phyloP scores from a whole-genome alignment of 2,329 filamentous ascomycete species.

The Venturia oleaginea region DNA sequence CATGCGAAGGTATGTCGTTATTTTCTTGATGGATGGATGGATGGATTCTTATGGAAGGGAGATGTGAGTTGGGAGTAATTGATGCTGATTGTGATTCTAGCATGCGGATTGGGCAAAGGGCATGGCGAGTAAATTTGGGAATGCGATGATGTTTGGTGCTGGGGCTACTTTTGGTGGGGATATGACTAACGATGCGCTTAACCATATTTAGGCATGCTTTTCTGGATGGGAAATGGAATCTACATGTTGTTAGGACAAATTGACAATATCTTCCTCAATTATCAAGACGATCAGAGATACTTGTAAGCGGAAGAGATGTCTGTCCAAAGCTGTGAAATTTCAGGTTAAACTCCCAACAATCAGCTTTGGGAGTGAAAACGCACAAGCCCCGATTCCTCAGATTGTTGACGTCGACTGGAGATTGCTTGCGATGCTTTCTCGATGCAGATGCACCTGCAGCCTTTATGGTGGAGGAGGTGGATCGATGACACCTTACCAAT shows the following conservation, averaged over 20 bases:
- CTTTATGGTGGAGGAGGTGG: neutral
- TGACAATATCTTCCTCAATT: neutral
- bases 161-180: constrained; percentile 12
- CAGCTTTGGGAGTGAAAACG: neutral
- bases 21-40: neutral
- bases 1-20: constrained; percentile 9
- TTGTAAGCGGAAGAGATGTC: neutral
- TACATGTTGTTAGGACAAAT: neutral
- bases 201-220: neutral
- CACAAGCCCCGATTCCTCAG: neutral
- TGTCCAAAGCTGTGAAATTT: neutral
- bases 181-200: constrained; percentile 9
- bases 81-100: neutral
- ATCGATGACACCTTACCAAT: neutral
- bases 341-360: too few relatives aligned
- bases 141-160: constrained; percentile 10
- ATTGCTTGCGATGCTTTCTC: neutral
- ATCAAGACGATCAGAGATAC: neutral
- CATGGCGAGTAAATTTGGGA: constrained; percentile 8
- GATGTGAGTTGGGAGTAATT: neutral
- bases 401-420: neutral
- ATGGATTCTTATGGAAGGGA: neutral
- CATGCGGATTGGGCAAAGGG: constrained; percentile 8
- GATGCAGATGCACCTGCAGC: neutral
- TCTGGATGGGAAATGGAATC: neutral